Conservation (phyloP, 441 rosid genomes). For the Arabidopsis hybrid region DNA sequence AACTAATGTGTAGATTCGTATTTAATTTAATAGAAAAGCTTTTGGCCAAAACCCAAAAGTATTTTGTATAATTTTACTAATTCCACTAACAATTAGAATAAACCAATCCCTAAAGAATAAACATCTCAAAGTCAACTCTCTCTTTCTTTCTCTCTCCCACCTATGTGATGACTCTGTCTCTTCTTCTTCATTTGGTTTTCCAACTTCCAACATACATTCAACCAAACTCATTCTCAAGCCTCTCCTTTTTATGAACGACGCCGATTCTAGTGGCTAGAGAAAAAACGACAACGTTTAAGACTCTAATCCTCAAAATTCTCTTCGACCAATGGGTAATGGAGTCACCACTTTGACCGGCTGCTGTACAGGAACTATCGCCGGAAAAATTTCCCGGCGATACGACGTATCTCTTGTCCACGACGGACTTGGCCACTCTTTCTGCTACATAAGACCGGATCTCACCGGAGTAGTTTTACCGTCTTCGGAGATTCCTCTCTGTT, state of each 20-base stretch:
- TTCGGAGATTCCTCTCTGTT: constrained; percentile 47
- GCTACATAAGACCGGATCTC: constrained; percentile 53
- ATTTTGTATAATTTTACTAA: constrained; percentile 30
- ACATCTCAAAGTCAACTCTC: constrained; percentile 43
- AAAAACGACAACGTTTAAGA: background rate
- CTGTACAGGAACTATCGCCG: constrained; percentile 50
- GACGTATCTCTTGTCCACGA: constrained; percentile 36
- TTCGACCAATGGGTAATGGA: constrained; percentile 55
- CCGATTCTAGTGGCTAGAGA: background rate
- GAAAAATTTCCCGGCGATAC: constrained; percentile 49
- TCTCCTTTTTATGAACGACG: background rate
- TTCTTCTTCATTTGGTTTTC: constrained; percentile 29
- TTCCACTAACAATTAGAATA: constrained; percentile 40
- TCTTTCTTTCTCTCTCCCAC: background rate
- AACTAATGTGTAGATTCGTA: background rate
- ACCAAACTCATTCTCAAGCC: constrained; percentile 22
- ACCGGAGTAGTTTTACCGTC: constrained; percentile 29
- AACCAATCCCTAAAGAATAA: constrained; percentile 38
- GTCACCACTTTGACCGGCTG: constrained; percentile 44
- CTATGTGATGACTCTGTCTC: constrained; percentile 14
- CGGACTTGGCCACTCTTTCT: constrained; percentile 66
- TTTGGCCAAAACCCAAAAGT: background rate
- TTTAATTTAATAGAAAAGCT: background rate
- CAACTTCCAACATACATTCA: constrained; percentile 31
- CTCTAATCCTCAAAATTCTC: background rate